These are phyloP conservation scores for Zelonia costaricensis DNA, from an alignment of 208 protist genomes.

Conservation along the genomic window DNA sequence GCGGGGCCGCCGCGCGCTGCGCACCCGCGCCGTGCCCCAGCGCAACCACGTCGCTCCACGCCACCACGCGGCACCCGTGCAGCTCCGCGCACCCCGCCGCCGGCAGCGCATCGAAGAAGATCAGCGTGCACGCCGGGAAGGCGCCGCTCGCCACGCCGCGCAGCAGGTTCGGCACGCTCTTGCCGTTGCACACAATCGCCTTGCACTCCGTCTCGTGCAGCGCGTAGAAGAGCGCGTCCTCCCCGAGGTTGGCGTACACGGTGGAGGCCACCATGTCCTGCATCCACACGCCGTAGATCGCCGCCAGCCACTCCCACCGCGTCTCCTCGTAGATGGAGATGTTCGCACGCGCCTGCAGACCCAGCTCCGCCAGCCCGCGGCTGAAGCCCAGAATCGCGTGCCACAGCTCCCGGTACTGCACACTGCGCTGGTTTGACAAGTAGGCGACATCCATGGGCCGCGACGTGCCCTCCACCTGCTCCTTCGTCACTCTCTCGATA, in stretches of 20 bases:
- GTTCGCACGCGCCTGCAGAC: conserved; percentile 30
- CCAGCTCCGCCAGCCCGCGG: conserved; percentile 53
- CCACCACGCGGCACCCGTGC: conserved; percentile 26
- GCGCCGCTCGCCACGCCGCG: conserved; percentile 25
- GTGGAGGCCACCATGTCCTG: conserved; percentile 68
- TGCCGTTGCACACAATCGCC: conserved; percentile 70
- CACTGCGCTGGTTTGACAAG: conserved; percentile 26
- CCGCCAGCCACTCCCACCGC: conserved; percentile 81
- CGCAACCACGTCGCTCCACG: conserved; percentile 60
- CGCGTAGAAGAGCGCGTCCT: conserved; percentile 67
- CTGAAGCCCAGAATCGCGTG: conserved; percentile 42
- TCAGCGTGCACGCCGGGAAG: conserved; percentile 45
- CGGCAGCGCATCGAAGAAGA: conserved; percentile 63
- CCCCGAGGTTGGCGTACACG: conserved; percentile 85
- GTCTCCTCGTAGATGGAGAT: conserved; percentile 84
- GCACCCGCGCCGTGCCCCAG: conserved; percentile 23
- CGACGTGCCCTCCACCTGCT: conserved; percentile 11
- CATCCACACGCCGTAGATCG: conserved; percentile 70
- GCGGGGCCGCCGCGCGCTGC: conserved; percentile 4
- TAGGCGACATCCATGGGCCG: conserved; percentile 47
- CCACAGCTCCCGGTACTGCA: conserved; percentile 50
- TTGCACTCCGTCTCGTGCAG: conserved; percentile 53
- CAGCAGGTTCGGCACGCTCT: conserved; percentile 52
- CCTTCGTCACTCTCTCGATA: conserved; percentile 28
- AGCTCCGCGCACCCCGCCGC: conserved; percentile 1